Conservation (phyloP, 2,329 filamentous ascomycete species). For the Truncatella angustata region DNA sequence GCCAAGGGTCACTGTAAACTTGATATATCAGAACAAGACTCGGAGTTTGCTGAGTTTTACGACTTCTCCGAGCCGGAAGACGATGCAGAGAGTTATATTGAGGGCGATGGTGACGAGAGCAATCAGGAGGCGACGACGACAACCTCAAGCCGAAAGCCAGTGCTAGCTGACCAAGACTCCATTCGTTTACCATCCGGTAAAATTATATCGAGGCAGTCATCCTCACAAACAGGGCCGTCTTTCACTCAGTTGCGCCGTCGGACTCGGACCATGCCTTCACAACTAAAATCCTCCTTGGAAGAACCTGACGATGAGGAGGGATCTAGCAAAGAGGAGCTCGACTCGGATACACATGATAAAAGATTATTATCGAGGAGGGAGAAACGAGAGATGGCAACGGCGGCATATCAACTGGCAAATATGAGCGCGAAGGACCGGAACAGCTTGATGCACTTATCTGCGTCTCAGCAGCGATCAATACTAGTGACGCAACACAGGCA, state of each 20-base stretch:
- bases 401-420: background rate
- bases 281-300: background rate
- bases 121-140: background rate
- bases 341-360: background rate
- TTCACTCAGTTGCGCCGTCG: no score
- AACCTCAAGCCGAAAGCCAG: conserved; percentile 12
- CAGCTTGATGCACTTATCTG: background rate
- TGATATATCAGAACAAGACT: conserved; percentile 19
- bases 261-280: background rate
- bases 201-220: background rate
- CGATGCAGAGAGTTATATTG: no score
- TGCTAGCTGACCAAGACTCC: background rate
- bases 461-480: background rate
- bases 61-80: no score
- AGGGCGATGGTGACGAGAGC: background rate
- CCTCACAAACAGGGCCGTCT: background rate
- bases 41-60: conserved; percentile 25
- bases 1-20: conserved; percentile 25
- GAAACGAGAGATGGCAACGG: background rate
- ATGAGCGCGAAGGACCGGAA: background rate
- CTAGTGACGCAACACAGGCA: background rate
- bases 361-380: background rate
- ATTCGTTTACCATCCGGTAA: background rate
- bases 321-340: background rate
- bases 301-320: background rate